These are phyloP conservation scores for Pestalotiopsis fici DNA, from an alignment of 2,329 filamentous ascomycete genomes.

Conservation along the genomic window DNA sequence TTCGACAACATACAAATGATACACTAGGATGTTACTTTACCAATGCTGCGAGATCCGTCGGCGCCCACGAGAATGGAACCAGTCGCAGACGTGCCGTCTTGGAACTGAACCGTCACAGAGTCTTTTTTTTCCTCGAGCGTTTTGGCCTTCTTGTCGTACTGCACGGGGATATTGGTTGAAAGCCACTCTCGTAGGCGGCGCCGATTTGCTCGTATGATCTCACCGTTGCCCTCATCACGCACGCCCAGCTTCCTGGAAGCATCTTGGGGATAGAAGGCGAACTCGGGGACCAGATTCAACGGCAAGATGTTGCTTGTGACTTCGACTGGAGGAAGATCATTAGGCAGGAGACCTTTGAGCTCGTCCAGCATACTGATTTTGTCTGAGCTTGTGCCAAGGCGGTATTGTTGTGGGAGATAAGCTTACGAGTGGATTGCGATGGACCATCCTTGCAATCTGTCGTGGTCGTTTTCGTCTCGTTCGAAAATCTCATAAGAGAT, in stretches of 20 bases:
- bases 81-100: conserved; percentile 22
- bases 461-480: not conserved
- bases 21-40: not conserved
- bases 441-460: not conserved
- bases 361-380: not conserved
- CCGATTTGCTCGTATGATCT: conserved; percentile 19
- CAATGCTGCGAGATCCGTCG: conserved; percentile 24
- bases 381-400: not conserved
- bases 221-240: not conserved
- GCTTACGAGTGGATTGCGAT: not conserved
- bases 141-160: conserved; percentile 21
- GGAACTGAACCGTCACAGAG: conserved; percentile 21
- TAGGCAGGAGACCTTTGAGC: not conserved
- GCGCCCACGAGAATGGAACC: conserved; percentile 28
- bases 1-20: not conserved
- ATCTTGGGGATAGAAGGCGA: not conserved
- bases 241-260: not conserved
- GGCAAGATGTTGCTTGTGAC: not conserved
- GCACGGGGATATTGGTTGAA: conserved; percentile 22
- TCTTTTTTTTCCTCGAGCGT: conserved; percentile 17
- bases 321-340: not conserved
- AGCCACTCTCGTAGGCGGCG: conserved; percentile 24
- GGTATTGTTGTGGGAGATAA: not conserved
- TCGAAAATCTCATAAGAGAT: not conserved
- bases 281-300: not conserved